Evolutionary conservation across 2,329 filamentous ascomycete species (phyloP), one percentile per base, ranked within the genome.

Genomic region (Didymella lethalis): DNA sequence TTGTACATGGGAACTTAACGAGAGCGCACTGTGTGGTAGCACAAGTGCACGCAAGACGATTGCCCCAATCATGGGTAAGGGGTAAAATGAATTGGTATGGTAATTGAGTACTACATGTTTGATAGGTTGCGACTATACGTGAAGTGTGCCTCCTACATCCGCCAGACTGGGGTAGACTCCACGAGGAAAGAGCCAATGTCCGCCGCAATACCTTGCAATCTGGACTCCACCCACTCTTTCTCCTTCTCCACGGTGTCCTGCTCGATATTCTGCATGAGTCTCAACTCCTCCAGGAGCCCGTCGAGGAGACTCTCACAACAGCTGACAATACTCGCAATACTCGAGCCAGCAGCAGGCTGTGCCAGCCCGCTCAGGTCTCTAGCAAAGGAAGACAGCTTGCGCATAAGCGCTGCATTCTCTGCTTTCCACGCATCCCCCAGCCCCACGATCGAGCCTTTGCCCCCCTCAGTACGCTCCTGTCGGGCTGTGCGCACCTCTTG

Each of bases 181-280:
- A 63, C 46, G 28, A 58, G 32, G 10, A 64, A 61, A 10, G 53
- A 47, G 36, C 62, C 65, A 53, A 68, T 60, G 38, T 67, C 67
- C 25, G 60, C 61, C 10, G 72, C 72, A 31, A 76, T 75, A 10
- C 52, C 61, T 36, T 64, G 59, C 32, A 77, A 64, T 12, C 70
- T 64, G n/a, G 57, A 62, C 57, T 78, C 76, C 7, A 79, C 69
- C 72, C 75, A 78, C 25, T 65, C 59, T 58, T 70, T 71, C 58
- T 78, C 77, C 36, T 57, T 65, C n/a, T 54, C 51, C 10, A 74
- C 70, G 4, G 77, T 67, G 29, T 67, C 68, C 14, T 43, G 49
- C 59, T 78, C 74, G 12, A 78, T 68, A 16, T 48, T 64, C 55
- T 69, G 67, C 71, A 79, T 77, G 6, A 64, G 55, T 16, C 66